Evolutionary conservation across 805 yeast genomes (phyloP), one percentile per base, ranked within the genome.

Genomic region (Yarrowia sp.): DNA sequence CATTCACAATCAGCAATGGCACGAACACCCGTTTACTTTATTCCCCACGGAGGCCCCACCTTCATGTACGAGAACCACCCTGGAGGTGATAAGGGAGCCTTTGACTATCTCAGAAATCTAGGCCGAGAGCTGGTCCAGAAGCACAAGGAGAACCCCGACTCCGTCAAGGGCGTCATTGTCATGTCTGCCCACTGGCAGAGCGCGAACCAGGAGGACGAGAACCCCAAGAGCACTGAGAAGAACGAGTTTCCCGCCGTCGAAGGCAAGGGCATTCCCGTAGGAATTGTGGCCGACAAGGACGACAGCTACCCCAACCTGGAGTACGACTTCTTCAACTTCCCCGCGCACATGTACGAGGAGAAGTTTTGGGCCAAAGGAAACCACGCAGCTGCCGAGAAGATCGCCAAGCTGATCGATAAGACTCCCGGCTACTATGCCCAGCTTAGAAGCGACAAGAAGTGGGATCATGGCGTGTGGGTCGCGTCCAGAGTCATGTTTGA

Each of bases 1-100:
- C n/a, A n/a, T n/a, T n/a, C n/a, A n/a, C n/a, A n/a, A 27, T 6
- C 29, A 27, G 29, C 29, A 12, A 55, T 55, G 61, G 25, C 38
- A n/a, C 66, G 63, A 16, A 72, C 73, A 9, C 93, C 94, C 6
- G 80, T 84, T 0, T 86, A 74, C 70, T 89, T 88, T 71, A 70
- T 87, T 42, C 84, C 90, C n/a, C 96, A 88, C 73, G 96, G 96
- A 7, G 94, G 92, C 0, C 96, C 96, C 7, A 84, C 88, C 1
- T 87, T 88, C 71, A 81, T 87, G 77, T 85, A 86, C 67, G 70
- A 76, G 33, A 79, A 76, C 55, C 80, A 76, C 58, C 73, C 76
- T 51, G 83, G 83, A 18, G 82, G 86, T 35, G 78, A 81, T 62
- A 58, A 61, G 2, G 89, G 89, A 5, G 92, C 93, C 0, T 86